phyloP scores from a whole-genome alignment of 1,284 basidiomycete species.

The Blastosporella zonata region DNA sequence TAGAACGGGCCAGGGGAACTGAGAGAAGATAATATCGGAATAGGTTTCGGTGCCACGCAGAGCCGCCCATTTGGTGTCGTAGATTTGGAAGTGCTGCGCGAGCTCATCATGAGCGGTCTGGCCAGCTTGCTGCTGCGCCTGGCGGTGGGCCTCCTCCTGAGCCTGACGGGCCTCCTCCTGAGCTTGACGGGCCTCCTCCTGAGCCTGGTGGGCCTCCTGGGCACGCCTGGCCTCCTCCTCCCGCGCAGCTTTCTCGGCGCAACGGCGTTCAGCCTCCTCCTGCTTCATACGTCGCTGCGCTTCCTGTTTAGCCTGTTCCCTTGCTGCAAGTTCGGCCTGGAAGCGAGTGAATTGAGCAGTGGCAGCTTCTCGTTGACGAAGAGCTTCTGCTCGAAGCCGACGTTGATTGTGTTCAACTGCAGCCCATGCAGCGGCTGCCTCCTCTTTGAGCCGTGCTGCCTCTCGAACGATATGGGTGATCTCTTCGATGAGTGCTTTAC shows the following conservation, averaged over 20 bases:
- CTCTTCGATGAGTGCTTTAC: constrained; percentile 8
- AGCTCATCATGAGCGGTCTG: neutral
- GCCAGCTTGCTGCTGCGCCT: constrained; percentile 10
- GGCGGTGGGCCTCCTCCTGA: constrained; percentile 6
- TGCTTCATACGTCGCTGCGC: constrained; percentile 5
- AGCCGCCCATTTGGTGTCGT: constrained; percentile 40
- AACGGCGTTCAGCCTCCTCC: constrained; percentile 6
- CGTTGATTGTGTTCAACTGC: too few species aligned
- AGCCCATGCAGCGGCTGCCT: neutral
- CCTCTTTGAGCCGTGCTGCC: constrained; percentile 1
- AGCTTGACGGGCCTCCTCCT: neutral
- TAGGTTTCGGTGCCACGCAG: constrained; percentile 24
- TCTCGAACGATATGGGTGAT: neutral
- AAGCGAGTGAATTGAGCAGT: neutral
- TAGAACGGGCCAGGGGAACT: constrained; percentile 49
- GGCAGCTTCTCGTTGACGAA: neutral
- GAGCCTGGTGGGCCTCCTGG: constrained; percentile 1
- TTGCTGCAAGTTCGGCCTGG: constrained; percentile 6
- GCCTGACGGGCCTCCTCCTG: constrained; percentile 3
- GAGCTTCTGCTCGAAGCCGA: neutral
- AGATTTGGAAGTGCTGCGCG: constrained; percentile 18
- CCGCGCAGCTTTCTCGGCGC: neutral
- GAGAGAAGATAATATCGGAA: constrained; percentile 22
- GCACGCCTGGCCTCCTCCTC: too few species aligned
- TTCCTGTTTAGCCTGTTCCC: neutral